Conservation (phyloP, 2,329 filamentous ascomycete genomes). For the Westerdykella aurantiaca region DNA sequence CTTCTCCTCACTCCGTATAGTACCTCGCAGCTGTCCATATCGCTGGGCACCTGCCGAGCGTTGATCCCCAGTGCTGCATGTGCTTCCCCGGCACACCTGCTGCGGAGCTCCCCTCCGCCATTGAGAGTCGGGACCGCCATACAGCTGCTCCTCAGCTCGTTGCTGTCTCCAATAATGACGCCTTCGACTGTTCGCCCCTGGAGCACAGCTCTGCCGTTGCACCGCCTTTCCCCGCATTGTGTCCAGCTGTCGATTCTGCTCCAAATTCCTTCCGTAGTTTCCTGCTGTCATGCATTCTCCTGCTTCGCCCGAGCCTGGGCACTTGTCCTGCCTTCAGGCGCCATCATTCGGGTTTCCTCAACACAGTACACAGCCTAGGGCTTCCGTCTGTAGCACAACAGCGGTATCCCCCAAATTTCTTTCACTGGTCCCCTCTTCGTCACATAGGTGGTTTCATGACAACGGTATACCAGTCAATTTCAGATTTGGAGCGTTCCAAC, state of each 20-base stretch:
- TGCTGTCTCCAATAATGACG: constrained; percentile 1
- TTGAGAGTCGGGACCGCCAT: background rate
- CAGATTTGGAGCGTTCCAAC: too few relatives aligned
- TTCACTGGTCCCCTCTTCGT: too few relatives aligned
- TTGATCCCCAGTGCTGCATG: background rate
- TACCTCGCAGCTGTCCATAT: constrained; percentile 7
- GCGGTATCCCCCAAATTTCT: too few relatives aligned
- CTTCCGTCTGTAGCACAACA: too few relatives aligned
- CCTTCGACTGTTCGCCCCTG: background rate
- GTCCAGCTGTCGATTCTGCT: background rate
- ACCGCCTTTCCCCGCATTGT: constrained; percentile 4
- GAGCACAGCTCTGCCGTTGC: constrained; percentile 8
- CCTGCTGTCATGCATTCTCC: constrained; percentile 10
- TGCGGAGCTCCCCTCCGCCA: background rate
- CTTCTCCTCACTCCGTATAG: constrained; percentile 8
- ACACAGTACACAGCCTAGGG: too few relatives aligned
- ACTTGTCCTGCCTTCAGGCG: too few relatives aligned
- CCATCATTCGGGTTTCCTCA: too few relatives aligned
- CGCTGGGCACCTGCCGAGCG: constrained; percentile 1
- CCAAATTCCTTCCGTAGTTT: constrained; percentile 6
- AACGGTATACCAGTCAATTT: too few relatives aligned
- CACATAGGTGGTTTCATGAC: too few relatives aligned
- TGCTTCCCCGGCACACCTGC: background rate
- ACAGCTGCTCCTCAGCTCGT: background rate
- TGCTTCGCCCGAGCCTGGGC: too few relatives aligned